Percentiles rank a stretch among this genome's conserved stretches.
phyloP scores from a whole-genome alignment of 2,329 filamentous ascomycete genomes.

The Fusarium devonianum region DNA sequence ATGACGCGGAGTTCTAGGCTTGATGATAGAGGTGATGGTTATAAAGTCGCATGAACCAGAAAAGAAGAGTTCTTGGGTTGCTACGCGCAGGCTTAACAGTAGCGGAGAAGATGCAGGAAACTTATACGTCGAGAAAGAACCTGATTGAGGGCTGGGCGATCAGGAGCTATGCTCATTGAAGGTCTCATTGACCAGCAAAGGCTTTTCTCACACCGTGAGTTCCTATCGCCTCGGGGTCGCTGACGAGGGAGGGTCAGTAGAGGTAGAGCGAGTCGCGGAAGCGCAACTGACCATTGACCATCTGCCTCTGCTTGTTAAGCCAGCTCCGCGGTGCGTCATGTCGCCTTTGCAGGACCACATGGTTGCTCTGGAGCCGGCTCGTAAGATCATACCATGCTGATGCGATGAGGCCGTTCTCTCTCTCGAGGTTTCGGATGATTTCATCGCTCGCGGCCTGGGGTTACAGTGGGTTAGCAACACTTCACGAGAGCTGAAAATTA shows the following conservation, averaged over 20 bases:
- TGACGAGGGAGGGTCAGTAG: constrained; percentile 52
- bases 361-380: constrained; percentile 81
- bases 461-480: constrained; percentile 19
- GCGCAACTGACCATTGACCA: constrained; percentile 66
- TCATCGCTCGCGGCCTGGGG: constrained; percentile 59
- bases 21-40: constrained; percentile 13
- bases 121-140: constrained; percentile 18
- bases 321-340: constrained; percentile 81
- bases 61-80: constrained; percentile 11
- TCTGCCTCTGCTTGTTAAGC: constrained; percentile 81
- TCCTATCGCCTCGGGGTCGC: constrained; percentile 57
- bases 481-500: neutral
- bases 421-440: constrained; percentile 72
- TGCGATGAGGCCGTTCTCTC: constrained; percentile 79
- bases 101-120: neutral
- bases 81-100: constrained; percentile 7
- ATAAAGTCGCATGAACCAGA: constrained; percentile 11
- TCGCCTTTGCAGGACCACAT: constrained; percentile 77
- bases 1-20: constrained; percentile 8
- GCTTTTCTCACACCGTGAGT: constrained; percentile 46
- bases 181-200: constrained; percentile 21
- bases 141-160: constrained; percentile 7
- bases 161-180: constrained; percentile 13
- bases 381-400: constrained; percentile 89
- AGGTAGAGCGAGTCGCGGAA: constrained; percentile 53